Evolutionary conservation across 306 rosid genomes (phyloP).

Genomic region (Sphenostylis stenocarpa): DNA sequence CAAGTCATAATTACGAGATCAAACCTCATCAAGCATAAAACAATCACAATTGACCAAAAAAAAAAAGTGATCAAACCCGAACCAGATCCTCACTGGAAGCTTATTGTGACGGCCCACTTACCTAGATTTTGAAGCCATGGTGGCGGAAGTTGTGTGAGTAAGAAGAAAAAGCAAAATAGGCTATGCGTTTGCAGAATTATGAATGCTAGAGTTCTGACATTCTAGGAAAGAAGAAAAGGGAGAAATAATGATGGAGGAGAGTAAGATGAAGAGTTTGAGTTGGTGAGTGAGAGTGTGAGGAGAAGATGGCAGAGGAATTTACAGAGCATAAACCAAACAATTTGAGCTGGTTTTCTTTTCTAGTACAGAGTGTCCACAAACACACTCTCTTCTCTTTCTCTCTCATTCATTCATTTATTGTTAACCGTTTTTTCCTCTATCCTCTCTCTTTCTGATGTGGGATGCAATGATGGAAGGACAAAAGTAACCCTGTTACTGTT

Average conservation of each 20-base stretch:
- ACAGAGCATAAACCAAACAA: slow-evolving; percentile 46
- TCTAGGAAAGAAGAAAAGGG: slow-evolving; percentile 28
- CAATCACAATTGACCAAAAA: not conserved
- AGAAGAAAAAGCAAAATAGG: slow-evolving; percentile 22
- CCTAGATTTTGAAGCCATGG: slow-evolving; percentile 91
- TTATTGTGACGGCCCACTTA: slow-evolving; percentile 26
- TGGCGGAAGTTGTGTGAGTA: slow-evolving; percentile 10
- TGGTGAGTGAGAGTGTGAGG: not conserved
- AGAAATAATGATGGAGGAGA: slow-evolving; percentile 13
- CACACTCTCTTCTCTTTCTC: not conserved
- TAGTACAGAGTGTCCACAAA: slow-evolving; percentile 41
- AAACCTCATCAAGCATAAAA: slow-evolving; percentile 30
- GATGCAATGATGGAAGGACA: slow-evolving; percentile 33
- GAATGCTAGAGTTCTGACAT: slow-evolving; percentile 55
- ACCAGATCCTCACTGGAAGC: slow-evolving; percentile 49
- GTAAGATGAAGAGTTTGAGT: not conserved
- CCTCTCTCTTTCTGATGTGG: not conserved
- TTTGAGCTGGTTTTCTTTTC: slow-evolving; percentile 53
- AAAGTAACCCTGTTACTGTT: slow-evolving; percentile 35
- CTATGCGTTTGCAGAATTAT: slow-evolving; percentile 2
- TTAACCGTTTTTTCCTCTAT: slow-evolving; percentile 19
- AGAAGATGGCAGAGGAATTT: slow-evolving; percentile 45
- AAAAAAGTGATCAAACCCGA: not conserved
- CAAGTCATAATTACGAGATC: slow-evolving; percentile 46
- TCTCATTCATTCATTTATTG: not conserved